Evolutionary conservation across 352 stramenopile species (phyloP).

Genomic region (Phytophthora podocarpi): DNA sequence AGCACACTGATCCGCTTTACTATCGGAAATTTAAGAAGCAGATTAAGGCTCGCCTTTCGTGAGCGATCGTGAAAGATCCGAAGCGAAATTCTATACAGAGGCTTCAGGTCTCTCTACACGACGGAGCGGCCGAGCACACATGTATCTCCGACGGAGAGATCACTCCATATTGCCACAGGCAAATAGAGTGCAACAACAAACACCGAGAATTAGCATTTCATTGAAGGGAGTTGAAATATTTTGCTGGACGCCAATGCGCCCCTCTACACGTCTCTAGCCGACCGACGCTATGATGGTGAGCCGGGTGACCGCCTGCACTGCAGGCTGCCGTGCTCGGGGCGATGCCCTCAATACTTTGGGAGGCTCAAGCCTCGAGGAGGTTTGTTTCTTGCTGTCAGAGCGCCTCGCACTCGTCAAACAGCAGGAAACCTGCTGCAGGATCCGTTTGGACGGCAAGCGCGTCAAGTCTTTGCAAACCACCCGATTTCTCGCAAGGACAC

Average conservation of each 20-base stretch:
- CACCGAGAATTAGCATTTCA: no score
- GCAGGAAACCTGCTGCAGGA: no score
- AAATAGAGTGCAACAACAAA: no score
- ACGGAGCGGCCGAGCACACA: no score
- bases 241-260: constrained; percentile 7
- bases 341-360: background rate
- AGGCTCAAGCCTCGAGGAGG: background rate
- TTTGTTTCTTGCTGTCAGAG: background rate
- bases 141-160: no score
- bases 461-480: no score
- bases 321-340: no score
- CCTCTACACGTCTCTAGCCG: constrained; percentile 3
- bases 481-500: background rate
- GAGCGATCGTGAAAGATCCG: constrained; percentile 5
- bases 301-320: background rate
- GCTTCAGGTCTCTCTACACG: constrained; percentile 1
- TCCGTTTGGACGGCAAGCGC: no score
- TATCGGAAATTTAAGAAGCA: constrained; percentile 9
- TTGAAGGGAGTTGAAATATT: constrained; percentile 14
- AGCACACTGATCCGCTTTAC: no score
- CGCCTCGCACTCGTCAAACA: background rate
- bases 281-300: constrained; percentile 1
- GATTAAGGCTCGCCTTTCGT: constrained; percentile 4
- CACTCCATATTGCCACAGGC: no score
- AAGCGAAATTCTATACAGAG: constrained; percentile 10